Conservation (phyloP, 2,329 filamentous ascomycete species). For the Fusarium nisikadoi region DNA sequence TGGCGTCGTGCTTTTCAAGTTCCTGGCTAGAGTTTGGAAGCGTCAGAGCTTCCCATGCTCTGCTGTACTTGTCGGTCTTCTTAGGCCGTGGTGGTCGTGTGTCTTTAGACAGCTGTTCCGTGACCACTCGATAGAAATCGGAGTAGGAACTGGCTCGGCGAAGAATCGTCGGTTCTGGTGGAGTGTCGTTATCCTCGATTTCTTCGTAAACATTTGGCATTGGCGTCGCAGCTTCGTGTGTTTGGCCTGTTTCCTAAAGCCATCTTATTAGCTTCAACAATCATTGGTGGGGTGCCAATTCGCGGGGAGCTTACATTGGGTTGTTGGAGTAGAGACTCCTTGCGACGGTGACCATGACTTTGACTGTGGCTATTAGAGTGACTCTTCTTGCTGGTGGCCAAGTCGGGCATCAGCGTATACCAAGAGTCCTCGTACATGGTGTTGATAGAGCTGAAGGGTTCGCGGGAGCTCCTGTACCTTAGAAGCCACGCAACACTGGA, state of each 20-base stretch:
- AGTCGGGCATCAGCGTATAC: slow-evolving; percentile 80
- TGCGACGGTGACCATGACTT: slow-evolving; percentile 68
- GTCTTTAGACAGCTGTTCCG: slow-evolving; percentile 66
- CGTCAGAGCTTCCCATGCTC: slow-evolving; percentile 62
- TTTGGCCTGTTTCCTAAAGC: slow-evolving; percentile 64
- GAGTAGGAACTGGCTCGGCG: slow-evolving; percentile 79
- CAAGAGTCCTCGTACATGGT: slow-evolving; percentile 86
- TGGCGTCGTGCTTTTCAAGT: slow-evolving; percentile 41
- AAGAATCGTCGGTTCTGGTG: slow-evolving; percentile 72
- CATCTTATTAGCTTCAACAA: slow-evolving; percentile 40
- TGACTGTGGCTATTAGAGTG: slow-evolving; percentile 55
- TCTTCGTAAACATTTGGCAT: slow-evolving; percentile 70
- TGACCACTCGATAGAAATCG: slow-evolving; percentile 75
- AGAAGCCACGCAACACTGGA: slow-evolving; percentile 45
- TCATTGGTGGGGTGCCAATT: slow-evolving; percentile 20
- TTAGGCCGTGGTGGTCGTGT: slow-evolving; percentile 52
- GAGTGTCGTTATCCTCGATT: slow-evolving; percentile 63
- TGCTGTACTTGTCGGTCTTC: slow-evolving; percentile 53
- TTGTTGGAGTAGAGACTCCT: slow-evolving; percentile 75
- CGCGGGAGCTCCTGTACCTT: slow-evolving; percentile 22
- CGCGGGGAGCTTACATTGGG: slow-evolving; percentile 60
- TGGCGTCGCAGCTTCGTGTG: slow-evolving; percentile 62
- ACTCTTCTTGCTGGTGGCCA: slow-evolving; percentile 63
- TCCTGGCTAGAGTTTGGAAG: slow-evolving; percentile 42
- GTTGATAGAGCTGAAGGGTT: slow-evolving; percentile 31